A percentile compares a stretch with the other conserved stretches of the same genome.
Conservation (phyloP, 345 rosid genomes). For the Eucalyptus tenuipes region DNA sequence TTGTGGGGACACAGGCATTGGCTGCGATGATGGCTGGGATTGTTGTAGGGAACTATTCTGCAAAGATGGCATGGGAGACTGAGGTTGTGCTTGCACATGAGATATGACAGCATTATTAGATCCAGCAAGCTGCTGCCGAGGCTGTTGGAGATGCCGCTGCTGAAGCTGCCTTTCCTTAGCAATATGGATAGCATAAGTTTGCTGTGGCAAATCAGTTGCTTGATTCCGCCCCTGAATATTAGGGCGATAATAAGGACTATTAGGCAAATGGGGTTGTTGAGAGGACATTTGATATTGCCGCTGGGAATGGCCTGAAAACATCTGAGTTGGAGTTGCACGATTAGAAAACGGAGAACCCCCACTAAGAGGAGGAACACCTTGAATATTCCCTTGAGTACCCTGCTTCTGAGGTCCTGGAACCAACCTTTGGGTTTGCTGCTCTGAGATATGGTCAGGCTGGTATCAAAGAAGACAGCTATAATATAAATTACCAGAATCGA, state of each 20-base stretch:
- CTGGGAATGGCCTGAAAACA: slow-evolving; percentile 62
- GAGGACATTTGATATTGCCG: slow-evolving; percentile 43
- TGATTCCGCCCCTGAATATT: slow-evolving; percentile 62
- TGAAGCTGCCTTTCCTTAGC: slow-evolving; percentile 72
- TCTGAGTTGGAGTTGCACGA: slow-evolving; percentile 51
- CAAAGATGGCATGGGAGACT: slow-evolving; percentile 61
- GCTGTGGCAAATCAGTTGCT: slow-evolving; percentile 48
- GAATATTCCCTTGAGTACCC: slow-evolving; percentile 56
- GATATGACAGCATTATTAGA: slow-evolving; percentile 46
- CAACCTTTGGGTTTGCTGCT: slow-evolving; percentile 48
- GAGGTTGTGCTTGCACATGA: slow-evolving; percentile 56
- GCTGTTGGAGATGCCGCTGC: slow-evolving; percentile 43
- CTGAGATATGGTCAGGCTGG: slow-evolving; percentile 36
- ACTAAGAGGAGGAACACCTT: slow-evolving; percentile 50
- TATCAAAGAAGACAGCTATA: neutral
- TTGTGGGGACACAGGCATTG: slow-evolving; percentile 39
- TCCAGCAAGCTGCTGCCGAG: slow-evolving; percentile 49
- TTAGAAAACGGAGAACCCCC: slow-evolving; percentile 62
- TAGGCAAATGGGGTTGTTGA: slow-evolving; percentile 49
- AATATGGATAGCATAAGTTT: slow-evolving; percentile 48
- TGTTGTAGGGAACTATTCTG: slow-evolving; percentile 62
- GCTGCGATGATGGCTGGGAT: slow-evolving; percentile 40
- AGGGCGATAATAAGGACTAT: slow-evolving; percentile 42
- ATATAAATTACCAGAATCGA: neutral
- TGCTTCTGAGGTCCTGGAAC: slow-evolving; percentile 63